Conservation (phyloP, 1,139 yeast species). For the Sugiyamaella sp. region DNA sequence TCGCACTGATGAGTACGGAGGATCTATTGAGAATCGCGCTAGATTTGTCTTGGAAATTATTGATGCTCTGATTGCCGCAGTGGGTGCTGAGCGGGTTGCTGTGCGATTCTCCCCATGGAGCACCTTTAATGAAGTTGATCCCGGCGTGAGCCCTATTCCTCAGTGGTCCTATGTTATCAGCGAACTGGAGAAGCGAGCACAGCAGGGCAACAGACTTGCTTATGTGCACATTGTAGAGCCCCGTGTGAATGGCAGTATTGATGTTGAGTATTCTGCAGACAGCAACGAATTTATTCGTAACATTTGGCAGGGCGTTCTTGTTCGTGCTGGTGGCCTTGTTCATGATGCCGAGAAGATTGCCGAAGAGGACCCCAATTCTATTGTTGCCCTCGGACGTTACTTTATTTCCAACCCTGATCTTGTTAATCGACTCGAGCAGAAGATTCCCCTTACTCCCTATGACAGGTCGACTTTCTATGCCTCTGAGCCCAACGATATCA, state of each 20-base stretch:
- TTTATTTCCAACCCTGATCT: constrained; percentile 52
- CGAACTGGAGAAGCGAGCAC: constrained; percentile 38
- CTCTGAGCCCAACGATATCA: constrained; percentile 41
- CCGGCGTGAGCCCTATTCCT: constrained; percentile 38
- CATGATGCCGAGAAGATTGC: constrained; percentile 35
- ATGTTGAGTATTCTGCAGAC: constrained; percentile 20
- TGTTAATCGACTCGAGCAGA: constrained; percentile 46
- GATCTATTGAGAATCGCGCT: constrained; percentile 64
- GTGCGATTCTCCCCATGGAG: constrained; percentile 64
- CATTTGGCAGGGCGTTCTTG: constrained; percentile 46
- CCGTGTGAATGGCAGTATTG: constrained; percentile 32
- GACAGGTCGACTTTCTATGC: constrained; percentile 45
- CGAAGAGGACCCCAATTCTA: constrained; percentile 43
- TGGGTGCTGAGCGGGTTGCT: constrained; percentile 59
- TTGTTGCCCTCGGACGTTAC: constrained; percentile 41
- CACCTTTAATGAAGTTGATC: constrained; percentile 40
- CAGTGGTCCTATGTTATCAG: constrained; percentile 37
- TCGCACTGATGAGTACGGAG: constrained; percentile 71
- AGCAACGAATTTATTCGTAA: constrained; percentile 27
- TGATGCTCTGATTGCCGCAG: constrained; percentile 52
- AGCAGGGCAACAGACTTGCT: constrained; percentile 44
- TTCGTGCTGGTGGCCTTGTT: constrained; percentile 48
- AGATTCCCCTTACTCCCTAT: constrained; percentile 39
- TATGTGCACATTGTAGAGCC: constrained; percentile 60
- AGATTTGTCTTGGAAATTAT: constrained; percentile 58